phyloP scores from a whole-genome alignment of 352 stramenopile species.

The Pythium chondricola region DNA sequence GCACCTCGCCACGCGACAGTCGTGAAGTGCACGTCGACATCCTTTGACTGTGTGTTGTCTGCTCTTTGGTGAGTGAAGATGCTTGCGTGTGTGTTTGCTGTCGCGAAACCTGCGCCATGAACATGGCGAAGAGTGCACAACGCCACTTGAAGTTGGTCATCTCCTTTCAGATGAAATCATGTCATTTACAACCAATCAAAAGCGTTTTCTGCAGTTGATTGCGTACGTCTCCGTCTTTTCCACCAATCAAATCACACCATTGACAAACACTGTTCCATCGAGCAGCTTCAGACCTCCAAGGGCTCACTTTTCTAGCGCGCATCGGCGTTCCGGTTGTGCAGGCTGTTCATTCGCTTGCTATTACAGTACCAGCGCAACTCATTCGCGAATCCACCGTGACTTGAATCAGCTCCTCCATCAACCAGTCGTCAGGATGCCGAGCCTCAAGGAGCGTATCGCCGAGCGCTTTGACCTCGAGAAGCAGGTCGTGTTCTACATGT shows the following conservation, averaged over 20 bases:
- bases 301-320: neutral
- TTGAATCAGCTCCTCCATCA: neutral
- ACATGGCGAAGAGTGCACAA: no score
- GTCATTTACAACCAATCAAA: slow-evolving; percentile 4
- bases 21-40: no score
- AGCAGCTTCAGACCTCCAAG: neutral
- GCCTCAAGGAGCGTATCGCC: slow-evolving; percentile 27
- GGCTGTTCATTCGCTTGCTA: neutral
- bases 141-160: neutral
- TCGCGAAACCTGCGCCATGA: no score
- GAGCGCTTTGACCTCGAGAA: slow-evolving; percentile 79
- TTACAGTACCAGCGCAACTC: neutral
- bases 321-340: slow-evolving; percentile 3
- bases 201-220: neutral
- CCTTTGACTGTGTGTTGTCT: no score
- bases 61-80: no score
- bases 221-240: neutral
- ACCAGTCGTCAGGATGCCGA: neutral
- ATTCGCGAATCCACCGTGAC: neutral
- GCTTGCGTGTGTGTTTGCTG: no score
- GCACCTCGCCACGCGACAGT: no score
- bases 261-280: neutral
- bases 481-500: slow-evolving; percentile 80
- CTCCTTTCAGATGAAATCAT: neutral
- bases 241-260: neutral